Conservation (phyloP, 2,329 filamentous ascomycete species). For the Aspergillus cejpii region DNA sequence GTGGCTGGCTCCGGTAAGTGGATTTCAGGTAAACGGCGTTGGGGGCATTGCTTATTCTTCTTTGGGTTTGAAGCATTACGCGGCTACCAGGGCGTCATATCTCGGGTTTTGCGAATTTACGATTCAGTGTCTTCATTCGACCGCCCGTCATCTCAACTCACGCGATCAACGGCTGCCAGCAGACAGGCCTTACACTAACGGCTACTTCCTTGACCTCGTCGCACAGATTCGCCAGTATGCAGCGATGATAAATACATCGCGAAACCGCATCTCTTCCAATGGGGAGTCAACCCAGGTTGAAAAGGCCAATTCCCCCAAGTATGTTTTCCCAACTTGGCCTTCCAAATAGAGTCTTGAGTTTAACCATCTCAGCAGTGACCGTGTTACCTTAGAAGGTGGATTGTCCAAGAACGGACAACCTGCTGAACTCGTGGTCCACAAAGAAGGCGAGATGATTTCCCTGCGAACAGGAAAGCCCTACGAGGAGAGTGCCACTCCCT, state of each 20-base stretch:
- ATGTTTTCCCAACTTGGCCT: slow-evolving; percentile 8
- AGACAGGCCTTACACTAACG: slow-evolving; percentile 88
- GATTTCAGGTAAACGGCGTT: slow-evolving; percentile 52
- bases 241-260: slow-evolving; percentile 68
- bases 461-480: slow-evolving; percentile 64
- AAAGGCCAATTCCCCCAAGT: slow-evolving; percentile 50
- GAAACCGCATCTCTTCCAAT: slow-evolving; percentile 56
- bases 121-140: slow-evolving; percentile 82
- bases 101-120: slow-evolving; percentile 85
- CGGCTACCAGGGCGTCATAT: slow-evolving; percentile 64
- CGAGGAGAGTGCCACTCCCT: slow-evolving; percentile 38
- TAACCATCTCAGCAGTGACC: slow-evolving; percentile 46
- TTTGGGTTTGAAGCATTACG: slow-evolving; percentile 63
- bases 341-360: slow-evolving; percentile 44
- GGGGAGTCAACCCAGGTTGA: slow-evolving; percentile 28
- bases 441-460: slow-evolving; percentile 72
- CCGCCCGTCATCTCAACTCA: slow-evolving; percentile 77
- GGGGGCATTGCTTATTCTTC: slow-evolving; percentile 63
- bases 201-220: slow-evolving; percentile 93
- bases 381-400: slow-evolving; percentile 74
- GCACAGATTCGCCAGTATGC: slow-evolving; percentile 91
- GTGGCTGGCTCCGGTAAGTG: slow-evolving; percentile 89
- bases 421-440: slow-evolving; percentile 74
- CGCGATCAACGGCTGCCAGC: slow-evolving; percentile 75
- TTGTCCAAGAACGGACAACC: slow-evolving; percentile 74